phyloP scores from a whole-genome alignment of 805 yeast genomes.

The Metschnikowia shivogae region DNA sequence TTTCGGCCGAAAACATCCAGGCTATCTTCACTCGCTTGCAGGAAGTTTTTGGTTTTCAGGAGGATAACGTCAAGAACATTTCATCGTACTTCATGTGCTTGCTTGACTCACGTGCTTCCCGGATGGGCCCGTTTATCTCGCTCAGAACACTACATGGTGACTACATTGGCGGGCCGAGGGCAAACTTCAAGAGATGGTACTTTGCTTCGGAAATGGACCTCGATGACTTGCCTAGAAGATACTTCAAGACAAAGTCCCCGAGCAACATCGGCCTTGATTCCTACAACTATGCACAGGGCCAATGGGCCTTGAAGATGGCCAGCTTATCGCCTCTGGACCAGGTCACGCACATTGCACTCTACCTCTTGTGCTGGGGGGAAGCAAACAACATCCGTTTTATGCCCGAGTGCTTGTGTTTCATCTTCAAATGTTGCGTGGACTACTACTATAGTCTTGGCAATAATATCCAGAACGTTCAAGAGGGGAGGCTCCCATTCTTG shows the following conservation, averaged over 20 bases:
- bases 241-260: constrained; percentile 6
- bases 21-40: constrained; percentile 50
- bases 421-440: constrained; percentile 77
- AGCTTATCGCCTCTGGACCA: constrained; percentile 49
- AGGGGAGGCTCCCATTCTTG: constrained; percentile 37
- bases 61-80: constrained; percentile 61
- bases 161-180: constrained; percentile 65
- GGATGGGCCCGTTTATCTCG: constrained; percentile 56
- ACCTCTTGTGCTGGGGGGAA: constrained; percentile 83
- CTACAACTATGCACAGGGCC: constrained; percentile 31
- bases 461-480: constrained; percentile 20
- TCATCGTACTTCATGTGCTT: constrained; percentile 36
- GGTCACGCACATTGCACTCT: constrained; percentile 61
- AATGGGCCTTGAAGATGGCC: constrained; percentile 52
- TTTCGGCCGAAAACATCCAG: constrained; percentile 52
- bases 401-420: constrained; percentile 86
- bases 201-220: constrained; percentile 69
- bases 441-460: constrained; percentile 48
- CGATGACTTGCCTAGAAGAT: constrained; percentile 21
- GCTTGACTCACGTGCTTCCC: constrained; percentile 41
- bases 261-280: constrained; percentile 1
- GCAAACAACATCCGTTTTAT: constrained; percentile 80
- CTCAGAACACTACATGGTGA: constrained; percentile 64
- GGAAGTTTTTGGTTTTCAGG: constrained; percentile 63
- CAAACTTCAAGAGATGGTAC: constrained; percentile 74